These are phyloP conservation scores for Pyricularia sp. DNA, from an alignment of 2,329 filamentous ascomycete genomes.

Conservation along the genomic window DNA sequence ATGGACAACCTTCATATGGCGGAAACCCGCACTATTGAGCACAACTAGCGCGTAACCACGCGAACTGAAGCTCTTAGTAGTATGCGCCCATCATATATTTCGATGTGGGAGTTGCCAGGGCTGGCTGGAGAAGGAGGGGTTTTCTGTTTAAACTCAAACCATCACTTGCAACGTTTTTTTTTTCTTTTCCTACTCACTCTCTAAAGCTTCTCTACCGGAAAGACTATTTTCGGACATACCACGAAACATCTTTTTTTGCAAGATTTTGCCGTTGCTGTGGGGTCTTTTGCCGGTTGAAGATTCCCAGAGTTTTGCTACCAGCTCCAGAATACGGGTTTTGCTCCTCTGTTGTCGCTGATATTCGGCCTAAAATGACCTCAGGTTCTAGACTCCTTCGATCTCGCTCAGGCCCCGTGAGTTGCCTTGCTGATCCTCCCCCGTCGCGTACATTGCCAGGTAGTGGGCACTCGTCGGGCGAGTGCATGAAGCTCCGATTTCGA, in stretches of 20 bases:
- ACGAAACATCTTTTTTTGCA: not conserved
- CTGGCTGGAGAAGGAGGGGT: not conserved
- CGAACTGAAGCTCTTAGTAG: not conserved
- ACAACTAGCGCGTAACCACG: slow-evolving; percentile 9
- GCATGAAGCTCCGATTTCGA: not conserved
- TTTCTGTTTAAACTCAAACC: not conserved
- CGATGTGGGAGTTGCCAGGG: not conserved
- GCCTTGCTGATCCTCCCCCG: not conserved
- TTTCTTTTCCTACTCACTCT: not conserved
- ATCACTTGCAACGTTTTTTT: not conserved
- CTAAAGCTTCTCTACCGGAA: not conserved
- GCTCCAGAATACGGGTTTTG: not conserved
- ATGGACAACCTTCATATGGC: slow-evolving; percentile 3
- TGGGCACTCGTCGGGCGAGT: not conserved
- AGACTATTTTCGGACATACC: not conserved
- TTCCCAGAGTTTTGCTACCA: not conserved
- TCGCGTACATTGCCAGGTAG: not conserved
- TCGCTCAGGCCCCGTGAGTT: not conserved
- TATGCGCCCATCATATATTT: not conserved
- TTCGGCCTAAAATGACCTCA: not conserved
- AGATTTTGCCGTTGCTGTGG: not conserved
- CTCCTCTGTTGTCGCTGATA: not conserved
- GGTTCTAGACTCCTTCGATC: not conserved
- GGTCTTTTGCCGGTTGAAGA: not conserved
- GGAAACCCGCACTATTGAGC: slow-evolving; percentile 1